Conservation (phyloP, 2,329 filamentous ascomycete species). For the Fusarium mangiferae region DNA sequence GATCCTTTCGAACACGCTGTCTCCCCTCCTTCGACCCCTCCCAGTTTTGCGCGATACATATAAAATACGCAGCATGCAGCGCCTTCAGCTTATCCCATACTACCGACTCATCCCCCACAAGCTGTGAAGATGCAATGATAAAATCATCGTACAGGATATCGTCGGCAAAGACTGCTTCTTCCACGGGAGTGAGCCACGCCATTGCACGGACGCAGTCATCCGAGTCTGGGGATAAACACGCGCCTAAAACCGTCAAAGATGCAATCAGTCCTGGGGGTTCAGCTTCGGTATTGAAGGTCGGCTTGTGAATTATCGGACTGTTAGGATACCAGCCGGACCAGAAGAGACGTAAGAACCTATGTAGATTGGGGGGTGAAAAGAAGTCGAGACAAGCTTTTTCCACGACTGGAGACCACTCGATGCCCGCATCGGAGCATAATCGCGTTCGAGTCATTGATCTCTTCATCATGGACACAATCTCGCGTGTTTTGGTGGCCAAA, state of each 20-base stretch:
- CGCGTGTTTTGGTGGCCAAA: not conserved
- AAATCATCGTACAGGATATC: not conserved
- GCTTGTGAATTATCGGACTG: not conserved
- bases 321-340: not conserved
- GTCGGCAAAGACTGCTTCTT: not conserved
- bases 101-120: not conserved
- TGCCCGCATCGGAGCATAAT: rapidly evolving
- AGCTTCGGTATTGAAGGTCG: not conserved
- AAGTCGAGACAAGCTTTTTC: not conserved
- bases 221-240: not conserved
- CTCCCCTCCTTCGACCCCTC: not conserved
- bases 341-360: not conserved
- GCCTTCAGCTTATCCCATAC: not conserved
- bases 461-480: not conserved
- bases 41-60: not conserved
- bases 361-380: not conserved
- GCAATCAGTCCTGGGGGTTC: not conserved
- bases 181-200: not conserved
- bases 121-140: not conserved
- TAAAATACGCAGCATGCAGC: not conserved
- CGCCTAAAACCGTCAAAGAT: not conserved
- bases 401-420: not conserved
- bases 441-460: not conserved
- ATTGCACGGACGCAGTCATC: not conserved
- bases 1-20: not conserved